Percentiles rank a stretch among this genome's conserved stretches.
Conservation (phyloP, 75 land plant species). For the Picea glauca region DNA sequence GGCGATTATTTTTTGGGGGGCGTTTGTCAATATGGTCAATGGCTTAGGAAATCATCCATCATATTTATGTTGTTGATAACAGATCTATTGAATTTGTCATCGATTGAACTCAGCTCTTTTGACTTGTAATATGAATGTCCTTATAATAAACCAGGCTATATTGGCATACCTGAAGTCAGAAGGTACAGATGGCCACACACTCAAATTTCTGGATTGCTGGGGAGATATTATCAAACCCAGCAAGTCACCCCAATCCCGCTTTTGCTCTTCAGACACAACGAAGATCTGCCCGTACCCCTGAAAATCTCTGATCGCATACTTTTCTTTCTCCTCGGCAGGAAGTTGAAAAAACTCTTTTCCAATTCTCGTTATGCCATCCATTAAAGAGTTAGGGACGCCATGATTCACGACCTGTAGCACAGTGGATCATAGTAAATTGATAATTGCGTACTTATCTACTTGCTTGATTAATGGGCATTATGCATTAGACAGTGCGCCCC, state of each 20-base stretch:
- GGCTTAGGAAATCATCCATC: too few species aligned
- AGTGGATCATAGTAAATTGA: neutral
- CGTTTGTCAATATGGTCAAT: too few species aligned
- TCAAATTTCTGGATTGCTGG: conserved; percentile 14
- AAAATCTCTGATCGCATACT: neutral
- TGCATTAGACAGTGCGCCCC: neutral
- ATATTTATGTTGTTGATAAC: too few species aligned
- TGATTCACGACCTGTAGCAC: neutral
- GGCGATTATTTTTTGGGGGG: too few species aligned
- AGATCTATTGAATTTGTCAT: too few species aligned
- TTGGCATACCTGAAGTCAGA: conserved; percentile 30
- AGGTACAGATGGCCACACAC: conserved; percentile 38
- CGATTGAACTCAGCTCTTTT: too few species aligned
- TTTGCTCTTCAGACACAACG: conserved; percentile 38
- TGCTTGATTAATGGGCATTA: neutral
- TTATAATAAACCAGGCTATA: too few species aligned
- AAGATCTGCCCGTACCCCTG: neutral
- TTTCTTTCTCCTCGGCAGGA: neutral
- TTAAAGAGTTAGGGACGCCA: neutral
- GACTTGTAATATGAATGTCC: too few species aligned
- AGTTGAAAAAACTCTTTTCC: neutral
- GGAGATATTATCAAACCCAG: conserved; percentile 29
- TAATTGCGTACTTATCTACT: neutral
- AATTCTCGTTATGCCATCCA: neutral
- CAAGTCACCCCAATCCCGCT: conserved; percentile 67